A percentile compares a stretch with the other conserved stretches of the same genome.
Conservation (phyloP, 768 basidiomycete species). For the Artomyces pyxidatus region DNA sequence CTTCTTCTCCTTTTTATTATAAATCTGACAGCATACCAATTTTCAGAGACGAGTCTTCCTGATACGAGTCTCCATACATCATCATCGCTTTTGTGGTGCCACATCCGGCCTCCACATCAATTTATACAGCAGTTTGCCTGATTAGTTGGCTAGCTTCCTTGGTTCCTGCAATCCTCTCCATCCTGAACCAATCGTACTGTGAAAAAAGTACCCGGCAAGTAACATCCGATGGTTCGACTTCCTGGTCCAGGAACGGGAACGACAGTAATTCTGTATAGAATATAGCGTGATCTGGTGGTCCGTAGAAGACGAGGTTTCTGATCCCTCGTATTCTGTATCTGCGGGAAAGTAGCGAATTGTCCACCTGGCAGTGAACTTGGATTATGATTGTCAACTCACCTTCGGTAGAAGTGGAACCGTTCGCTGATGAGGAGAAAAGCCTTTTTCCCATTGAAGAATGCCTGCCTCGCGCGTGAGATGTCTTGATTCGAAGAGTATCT, state of each 20-base stretch:
- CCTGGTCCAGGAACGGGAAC: conserved; percentile 86
- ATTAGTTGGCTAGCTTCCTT: conserved; percentile 26
- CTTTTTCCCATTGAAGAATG: conserved; percentile 85
- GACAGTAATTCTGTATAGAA: conserved; percentile 89
- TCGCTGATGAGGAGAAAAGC: conserved; percentile 88
- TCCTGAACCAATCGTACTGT: conserved; percentile 79
- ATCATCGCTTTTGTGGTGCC: too few relatives aligned
- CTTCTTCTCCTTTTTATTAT: neutral
- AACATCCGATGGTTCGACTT: conserved; percentile 83
- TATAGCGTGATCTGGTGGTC: conserved; percentile 80
- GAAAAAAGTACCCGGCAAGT: conserved; percentile 74
- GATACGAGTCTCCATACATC: too few relatives aligned
- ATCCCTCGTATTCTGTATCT: conserved; percentile 93
- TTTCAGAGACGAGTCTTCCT: conserved; percentile 8
- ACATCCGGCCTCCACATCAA: too few relatives aligned
- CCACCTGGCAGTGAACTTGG: too few relatives aligned
- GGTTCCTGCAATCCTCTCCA: conserved; percentile 77
- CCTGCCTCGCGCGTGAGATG: conserved; percentile 86
- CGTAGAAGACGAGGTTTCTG: conserved; percentile 90
- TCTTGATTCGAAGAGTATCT: conserved; percentile 93
- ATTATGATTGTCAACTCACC: conserved; percentile 31
- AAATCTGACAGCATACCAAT: neutral
- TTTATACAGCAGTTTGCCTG: conserved; percentile 8
- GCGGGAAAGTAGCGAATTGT: too few relatives aligned
- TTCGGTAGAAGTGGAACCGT: conserved; percentile 96